These are phyloP conservation scores for Xylaria cubensis DNA, from an alignment of 495 filamentous ascomycete genomes.

Conservation along the genomic window DNA sequence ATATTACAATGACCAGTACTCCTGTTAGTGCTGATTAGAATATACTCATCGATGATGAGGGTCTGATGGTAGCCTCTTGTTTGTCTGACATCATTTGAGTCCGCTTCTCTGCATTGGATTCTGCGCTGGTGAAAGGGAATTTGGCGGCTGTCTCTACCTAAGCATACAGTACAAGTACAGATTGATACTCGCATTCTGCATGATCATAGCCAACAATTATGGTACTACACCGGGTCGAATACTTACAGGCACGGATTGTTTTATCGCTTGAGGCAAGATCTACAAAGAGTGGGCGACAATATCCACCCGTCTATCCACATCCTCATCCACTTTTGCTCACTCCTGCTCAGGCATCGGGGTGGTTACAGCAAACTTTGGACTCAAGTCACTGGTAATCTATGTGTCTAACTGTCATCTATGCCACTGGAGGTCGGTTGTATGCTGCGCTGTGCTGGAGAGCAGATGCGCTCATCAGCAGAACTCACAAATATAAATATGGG, in stretches of 20 bases:
- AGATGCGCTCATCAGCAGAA: neutral
- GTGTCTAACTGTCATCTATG: constrained; percentile 24
- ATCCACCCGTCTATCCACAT: constrained; percentile 42
- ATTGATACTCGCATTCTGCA: constrained; percentile 2
- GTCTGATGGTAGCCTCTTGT: neutral
- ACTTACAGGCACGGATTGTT: neutral
- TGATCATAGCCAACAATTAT: neutral
- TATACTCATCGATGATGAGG: constrained; percentile 2
- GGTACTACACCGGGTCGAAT: neutral
- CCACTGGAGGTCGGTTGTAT: constrained; percentile 23
- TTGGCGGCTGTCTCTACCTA: neutral
- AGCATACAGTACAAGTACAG: neutral
- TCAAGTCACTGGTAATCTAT: constrained; percentile 8
- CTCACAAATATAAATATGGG: constrained; percentile 35
- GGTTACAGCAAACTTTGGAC: constrained; percentile 12
- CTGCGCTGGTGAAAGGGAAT: neutral
- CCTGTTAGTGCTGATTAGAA: neutral
- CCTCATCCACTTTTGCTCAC: constrained; percentile 34
- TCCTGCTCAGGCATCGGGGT: constrained; percentile 20
- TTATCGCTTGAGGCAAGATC: constrained; percentile 21
- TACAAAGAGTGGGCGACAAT: constrained; percentile 22
- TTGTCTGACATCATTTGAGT: constrained; percentile 21
- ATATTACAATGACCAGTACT: neutral
- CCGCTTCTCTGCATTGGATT: neutral
- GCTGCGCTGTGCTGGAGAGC: constrained; percentile 15